Evolutionary conservation across 2,329 filamentous ascomycete genomes (phyloP).

Genomic region (Conoideocrella luteorostrata): DNA sequence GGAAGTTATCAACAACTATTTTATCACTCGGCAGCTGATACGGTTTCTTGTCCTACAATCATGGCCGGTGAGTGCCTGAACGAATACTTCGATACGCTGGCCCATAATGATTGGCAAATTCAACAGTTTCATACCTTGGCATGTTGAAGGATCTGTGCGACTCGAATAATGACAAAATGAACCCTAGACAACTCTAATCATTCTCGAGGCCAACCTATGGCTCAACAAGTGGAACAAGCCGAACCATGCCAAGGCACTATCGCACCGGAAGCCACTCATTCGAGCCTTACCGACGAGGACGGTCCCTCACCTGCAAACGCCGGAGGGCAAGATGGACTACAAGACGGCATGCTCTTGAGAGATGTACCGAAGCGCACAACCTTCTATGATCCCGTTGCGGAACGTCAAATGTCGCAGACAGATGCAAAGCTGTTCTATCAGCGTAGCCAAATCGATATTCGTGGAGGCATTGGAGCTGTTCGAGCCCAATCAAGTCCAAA

Average conservation of each 20-base stretch:
- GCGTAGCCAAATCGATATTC: constrained; percentile 63
- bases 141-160: background rate
- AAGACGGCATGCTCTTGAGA: constrained; percentile 53
- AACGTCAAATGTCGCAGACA: constrained; percentile 89
- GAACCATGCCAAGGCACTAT: no score
- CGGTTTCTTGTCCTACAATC: background rate
- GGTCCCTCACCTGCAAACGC: constrained; percentile 8
- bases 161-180: background rate
- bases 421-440: constrained; percentile 97
- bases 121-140: background rate
- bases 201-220: background rate
- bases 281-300: background rate
- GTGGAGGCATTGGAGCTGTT: constrained; percentile 23
- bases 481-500: constrained; percentile 38
- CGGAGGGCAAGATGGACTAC: constrained; percentile 25
- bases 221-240: background rate
- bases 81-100: background rate
- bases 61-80: constrained; percentile 8
- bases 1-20: no score
- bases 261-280: no score
- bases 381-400: constrained; percentile 87
- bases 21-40: no score
- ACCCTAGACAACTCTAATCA: constrained; percentile 1
- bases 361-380: constrained; percentile 67
- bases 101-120: background rate